Evolutionary conservation across 2,329 filamentous ascomycete genomes (phyloP).

Genomic region (Trichophyton verrucosum): DNA sequence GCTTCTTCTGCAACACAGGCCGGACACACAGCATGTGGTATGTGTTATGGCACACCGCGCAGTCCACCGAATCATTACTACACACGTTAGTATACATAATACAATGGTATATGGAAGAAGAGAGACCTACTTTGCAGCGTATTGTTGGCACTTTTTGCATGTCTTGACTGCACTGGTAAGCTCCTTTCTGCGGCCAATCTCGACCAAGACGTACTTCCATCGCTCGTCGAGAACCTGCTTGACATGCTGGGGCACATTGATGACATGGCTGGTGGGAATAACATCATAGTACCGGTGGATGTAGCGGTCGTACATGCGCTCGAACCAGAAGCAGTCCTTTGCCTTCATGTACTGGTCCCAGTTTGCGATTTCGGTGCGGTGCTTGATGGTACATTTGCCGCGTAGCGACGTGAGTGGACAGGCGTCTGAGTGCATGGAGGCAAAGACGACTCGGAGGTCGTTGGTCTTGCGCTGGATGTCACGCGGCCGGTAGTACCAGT

Average conservation of each 20-base stretch:
- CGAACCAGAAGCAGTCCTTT: constrained; percentile 88
- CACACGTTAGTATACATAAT: constrained; percentile 3
- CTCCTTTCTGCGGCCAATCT: constrained; percentile 87
- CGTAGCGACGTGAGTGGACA: constrained; percentile 84
- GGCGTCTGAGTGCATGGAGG: constrained; percentile 96
- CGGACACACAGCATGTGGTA: constrained; percentile 98
- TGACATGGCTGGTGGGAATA: constrained; percentile 79
- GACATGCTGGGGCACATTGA: constrained; percentile 90
- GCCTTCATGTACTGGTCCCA: constrained; percentile 73
- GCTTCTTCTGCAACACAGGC: constrained; percentile 85
- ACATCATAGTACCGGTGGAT: constrained; percentile 97
- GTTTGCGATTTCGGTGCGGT: constrained; percentile 72
- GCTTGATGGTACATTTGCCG: constrained; percentile 82
- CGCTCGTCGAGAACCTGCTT: constrained; percentile 92
- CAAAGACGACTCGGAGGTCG: constrained; percentile 83
- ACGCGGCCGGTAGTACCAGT: constrained; percentile 96
- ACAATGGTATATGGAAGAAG: neutral
- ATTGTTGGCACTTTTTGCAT: constrained; percentile 83
- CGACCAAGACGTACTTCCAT: constrained; percentile 92
- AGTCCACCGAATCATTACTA: constrained; percentile 90
- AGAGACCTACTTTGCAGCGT: constrained; percentile 69
- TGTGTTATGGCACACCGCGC: constrained; percentile 83
- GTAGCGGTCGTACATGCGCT: constrained; percentile 94
- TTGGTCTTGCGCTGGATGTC: constrained; percentile 87
- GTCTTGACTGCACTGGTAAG: constrained; percentile 90